Conservation (phyloP, 2,329 filamentous ascomycete genomes). For the Aspergillus fischeri region DNA sequence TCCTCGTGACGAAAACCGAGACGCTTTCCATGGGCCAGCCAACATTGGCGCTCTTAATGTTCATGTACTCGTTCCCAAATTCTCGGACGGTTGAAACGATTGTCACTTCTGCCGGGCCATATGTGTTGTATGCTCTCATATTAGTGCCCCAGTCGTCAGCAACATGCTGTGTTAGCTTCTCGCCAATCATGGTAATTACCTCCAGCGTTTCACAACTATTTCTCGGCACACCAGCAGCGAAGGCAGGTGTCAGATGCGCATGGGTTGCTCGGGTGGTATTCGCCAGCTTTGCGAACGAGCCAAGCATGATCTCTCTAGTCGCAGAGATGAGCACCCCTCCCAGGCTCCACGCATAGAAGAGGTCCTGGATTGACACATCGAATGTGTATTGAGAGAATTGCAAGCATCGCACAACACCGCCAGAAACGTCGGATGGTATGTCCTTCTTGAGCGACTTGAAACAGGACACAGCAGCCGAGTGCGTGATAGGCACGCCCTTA, state of each 20-base stretch:
- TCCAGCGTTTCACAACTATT: constrained; percentile 26
- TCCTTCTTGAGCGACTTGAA: constrained; percentile 32
- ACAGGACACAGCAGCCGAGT: constrained; percentile 33
- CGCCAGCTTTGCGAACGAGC: constrained; percentile 23
- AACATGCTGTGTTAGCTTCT: constrained; percentile 29
- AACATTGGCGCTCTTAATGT: constrained; percentile 27
- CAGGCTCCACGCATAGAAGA: constrained; percentile 29
- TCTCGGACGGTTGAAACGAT: constrained; percentile 30
- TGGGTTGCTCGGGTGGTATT: constrained; percentile 26
- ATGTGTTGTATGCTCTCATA: constrained; percentile 36
- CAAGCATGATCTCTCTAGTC: constrained; percentile 26
- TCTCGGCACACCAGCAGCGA: constrained; percentile 26
- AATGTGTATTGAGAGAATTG: constrained; percentile 39
- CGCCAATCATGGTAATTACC: constrained; percentile 34
- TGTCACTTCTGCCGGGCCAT: constrained; percentile 38
- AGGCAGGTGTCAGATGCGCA: constrained; percentile 30
- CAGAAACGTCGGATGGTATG: constrained; percentile 26
- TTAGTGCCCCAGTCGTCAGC: constrained; percentile 36
- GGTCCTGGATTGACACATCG: constrained; percentile 37
- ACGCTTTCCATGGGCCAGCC: constrained; percentile 30
- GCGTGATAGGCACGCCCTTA: constrained; percentile 37
- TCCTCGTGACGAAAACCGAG: constrained; percentile 26
- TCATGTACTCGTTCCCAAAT: constrained; percentile 22
- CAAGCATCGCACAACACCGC: constrained; percentile 29
- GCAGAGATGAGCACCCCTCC: constrained; percentile 26